Evolutionary conservation across 2,329 filamentous ascomycete genomes (phyloP).

Genomic region (Penicillium oxalicum): DNA sequence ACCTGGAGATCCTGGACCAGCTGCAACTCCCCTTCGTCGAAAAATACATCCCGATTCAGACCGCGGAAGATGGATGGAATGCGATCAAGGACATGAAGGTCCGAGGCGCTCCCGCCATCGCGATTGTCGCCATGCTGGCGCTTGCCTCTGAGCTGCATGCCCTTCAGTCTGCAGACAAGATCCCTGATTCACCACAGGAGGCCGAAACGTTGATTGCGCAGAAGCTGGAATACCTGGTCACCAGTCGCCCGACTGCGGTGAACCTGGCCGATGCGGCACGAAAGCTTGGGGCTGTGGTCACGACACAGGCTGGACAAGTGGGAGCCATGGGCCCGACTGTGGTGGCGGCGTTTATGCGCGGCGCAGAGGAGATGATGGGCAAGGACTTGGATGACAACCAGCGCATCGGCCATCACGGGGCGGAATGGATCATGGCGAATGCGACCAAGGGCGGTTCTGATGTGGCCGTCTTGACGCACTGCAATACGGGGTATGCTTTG

Average conservation of each 20-base stretch:
- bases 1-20: conserved; percentile 58
- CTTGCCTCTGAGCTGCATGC: conserved; percentile 75
- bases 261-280: conserved; percentile 86
- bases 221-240: conserved; percentile 79
- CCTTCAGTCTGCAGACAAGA: conserved; percentile 30
- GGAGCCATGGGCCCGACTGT: conserved; percentile 45
- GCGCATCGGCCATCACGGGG: conserved; percentile 75
- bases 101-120: conserved; percentile 83
- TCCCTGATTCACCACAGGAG: conserved; percentile 52
- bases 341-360: conserved; percentile 64
- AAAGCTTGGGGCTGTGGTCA: conserved; percentile 65
- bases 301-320: conserved; percentile 36
- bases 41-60: conserved; percentile 50
- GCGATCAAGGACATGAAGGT: conserved; percentile 62
- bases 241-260: conserved; percentile 87
- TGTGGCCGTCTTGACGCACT: conserved; percentile 89
- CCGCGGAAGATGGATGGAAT: conserved; percentile 57
- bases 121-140: conserved; percentile 88
- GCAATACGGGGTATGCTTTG: conserved; percentile 74
- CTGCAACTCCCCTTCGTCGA: conserved; percentile 56
- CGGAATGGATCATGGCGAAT: conserved; percentile 70
- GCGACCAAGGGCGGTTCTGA: conserved; percentile 46
- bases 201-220: conserved; percentile 63
- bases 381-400: conserved; percentile 85
- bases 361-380: conserved; percentile 78